Conservation (phyloP, 495 filamentous ascomycete species). For the Penicillium robsamsonii region DNA sequence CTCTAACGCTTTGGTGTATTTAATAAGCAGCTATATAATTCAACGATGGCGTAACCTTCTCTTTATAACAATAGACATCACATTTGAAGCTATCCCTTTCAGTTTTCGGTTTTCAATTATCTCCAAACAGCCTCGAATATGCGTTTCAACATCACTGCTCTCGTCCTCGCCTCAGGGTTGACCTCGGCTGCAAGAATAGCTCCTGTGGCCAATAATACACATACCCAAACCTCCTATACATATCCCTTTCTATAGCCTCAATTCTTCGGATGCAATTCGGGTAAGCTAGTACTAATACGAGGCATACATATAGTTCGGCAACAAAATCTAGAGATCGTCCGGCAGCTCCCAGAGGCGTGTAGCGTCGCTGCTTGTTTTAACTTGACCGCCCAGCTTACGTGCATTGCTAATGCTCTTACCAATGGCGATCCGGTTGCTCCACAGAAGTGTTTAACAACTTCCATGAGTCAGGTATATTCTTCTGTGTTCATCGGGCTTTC, state of each 20-base stretch:
- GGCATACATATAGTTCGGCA: slow-evolving; percentile 12
- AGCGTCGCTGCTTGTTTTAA: slow-evolving; percentile 23
- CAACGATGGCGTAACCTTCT: background rate
- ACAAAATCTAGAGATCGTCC: slow-evolving; percentile 13
- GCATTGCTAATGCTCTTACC: slow-evolving; percentile 20
- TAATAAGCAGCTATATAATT: background rate
- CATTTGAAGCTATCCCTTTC: background rate
- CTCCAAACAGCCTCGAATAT: slow-evolving; percentile 5
- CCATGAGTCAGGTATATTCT: slow-evolving; percentile 19
- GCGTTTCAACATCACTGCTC: slow-evolving; percentile 13
- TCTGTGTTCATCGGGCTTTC: background rate
- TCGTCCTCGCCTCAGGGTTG: slow-evolving; percentile 15
- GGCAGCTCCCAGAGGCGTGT: slow-evolving; percentile 21
- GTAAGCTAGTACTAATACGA: background rate
- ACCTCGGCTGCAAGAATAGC: background rate
- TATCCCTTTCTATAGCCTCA: background rate
- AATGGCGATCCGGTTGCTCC: slow-evolving; percentile 19
- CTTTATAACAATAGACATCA: background rate
- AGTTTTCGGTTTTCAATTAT: background rate
- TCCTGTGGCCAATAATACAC: background rate
- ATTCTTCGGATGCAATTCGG: background rate
- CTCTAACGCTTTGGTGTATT: background rate
- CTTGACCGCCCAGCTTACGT: slow-evolving; percentile 19
- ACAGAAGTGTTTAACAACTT: slow-evolving; percentile 19
- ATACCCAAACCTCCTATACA: background rate